Conservation (phyloP, 2,329 filamentous ascomycete species). For the Calcarisporium arbuscula region DNA sequence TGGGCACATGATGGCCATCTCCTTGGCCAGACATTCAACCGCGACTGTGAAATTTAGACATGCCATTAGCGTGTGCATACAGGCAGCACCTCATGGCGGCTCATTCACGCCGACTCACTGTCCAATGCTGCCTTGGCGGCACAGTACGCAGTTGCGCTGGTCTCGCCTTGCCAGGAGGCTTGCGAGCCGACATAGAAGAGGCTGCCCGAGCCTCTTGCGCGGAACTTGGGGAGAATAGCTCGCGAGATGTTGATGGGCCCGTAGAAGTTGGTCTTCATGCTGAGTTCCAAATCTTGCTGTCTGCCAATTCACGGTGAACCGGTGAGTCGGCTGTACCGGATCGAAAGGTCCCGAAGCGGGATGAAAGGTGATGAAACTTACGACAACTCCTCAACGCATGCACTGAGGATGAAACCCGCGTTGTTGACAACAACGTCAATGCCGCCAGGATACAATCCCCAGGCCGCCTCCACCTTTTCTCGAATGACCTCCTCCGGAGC, state of each 20-base stretch:
- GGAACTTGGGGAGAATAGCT: constrained; percentile 24
- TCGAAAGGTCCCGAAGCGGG: too few relatives aligned
- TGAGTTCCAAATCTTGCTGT: constrained; percentile 17
- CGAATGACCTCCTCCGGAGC: constrained; percentile 4
- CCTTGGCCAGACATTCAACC: constrained; percentile 19
- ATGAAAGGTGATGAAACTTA: too few relatives aligned
- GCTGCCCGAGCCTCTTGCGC: constrained; percentile 21
- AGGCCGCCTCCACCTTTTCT: constrained; percentile 11
- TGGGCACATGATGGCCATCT: constrained; percentile 14
- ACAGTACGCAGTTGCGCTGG: constrained; percentile 23
- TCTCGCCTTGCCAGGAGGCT: constrained; percentile 25
- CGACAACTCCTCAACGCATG: constrained; percentile 19
- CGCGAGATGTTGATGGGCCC: constrained; percentile 30
- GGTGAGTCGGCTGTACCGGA: too few relatives aligned
- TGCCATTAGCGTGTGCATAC: background rate
- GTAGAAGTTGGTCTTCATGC: constrained; percentile 29
- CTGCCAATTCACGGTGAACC: too few relatives aligned
- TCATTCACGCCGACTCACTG: background rate
- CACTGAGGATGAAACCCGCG: constrained; percentile 24
- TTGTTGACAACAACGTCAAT: constrained; percentile 34
- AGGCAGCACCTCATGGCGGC: background rate
- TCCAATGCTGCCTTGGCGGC: constrained; percentile 18
- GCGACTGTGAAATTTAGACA: constrained; percentile 10
- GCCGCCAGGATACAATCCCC: constrained; percentile 15
- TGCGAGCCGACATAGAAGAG: constrained; percentile 29